Evolutionary conservation across 139 green algal genomes (phyloP), one percentile per base, ranked within the genome.

Genomic region (Volvox reticuliferus): DNA sequence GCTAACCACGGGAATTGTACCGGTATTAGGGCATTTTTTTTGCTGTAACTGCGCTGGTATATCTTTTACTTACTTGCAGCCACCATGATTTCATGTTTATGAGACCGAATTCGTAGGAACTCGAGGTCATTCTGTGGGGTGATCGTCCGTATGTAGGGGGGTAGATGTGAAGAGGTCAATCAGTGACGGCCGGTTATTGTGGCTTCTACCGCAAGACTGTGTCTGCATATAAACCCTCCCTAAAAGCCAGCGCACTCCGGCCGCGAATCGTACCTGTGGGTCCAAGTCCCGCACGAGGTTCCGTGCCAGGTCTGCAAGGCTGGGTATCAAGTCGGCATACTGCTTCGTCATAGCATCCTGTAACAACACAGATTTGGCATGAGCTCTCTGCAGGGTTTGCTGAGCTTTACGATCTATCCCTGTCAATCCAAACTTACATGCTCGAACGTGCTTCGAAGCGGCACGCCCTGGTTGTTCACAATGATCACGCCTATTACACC

Each of bases 31-130:
- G 44, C 44, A 55, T 55, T 55, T 55, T 55, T 55, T 55, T 55
- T 55, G 44, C 9, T 55, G 9, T 5, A 55, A 55, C 9, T 55
- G 44, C 61, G 33, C 9, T 28, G 24, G 22, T 75, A 75, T 28
- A 75, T 32, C 24, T 28, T 21, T 79, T 67, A 90, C 89, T 93
- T 65, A 93, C 93, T 94, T 62, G 86, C 86, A 2, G 86, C 95
- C 0, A 98, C 95, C 94, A 98, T 97, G 79, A 98, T 95, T 86
- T 98, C 96, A 44, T 97, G 94, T 92, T 96, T 96, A 20, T 92
- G 82, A 0, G 95, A 97, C 21, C 96, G 84, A 26, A 98, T 93
- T 0, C 96, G 81, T 32, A 98, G 86, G 36, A 98, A 98, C 88
- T 98, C 92, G 68, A 98, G 71, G 87, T 97, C 95, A 82, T 98